Conservation (phyloP, 2,329 filamentous ascomycete species). For the Zymoseptoria brevis region DNA sequence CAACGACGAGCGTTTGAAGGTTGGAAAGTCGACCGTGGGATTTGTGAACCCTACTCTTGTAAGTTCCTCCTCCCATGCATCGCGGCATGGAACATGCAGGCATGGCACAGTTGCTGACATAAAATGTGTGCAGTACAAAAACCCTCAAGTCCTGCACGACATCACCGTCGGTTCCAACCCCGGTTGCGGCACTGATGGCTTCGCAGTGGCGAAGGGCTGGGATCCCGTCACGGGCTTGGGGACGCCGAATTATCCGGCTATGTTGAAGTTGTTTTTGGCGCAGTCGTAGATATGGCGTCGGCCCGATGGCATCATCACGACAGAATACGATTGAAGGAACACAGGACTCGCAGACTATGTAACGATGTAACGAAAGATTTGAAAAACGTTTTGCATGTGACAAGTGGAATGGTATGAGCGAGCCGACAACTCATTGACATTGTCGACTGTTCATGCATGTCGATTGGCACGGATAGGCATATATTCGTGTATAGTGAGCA, state of each 20-base stretch:
- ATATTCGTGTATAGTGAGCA: too few species aligned
- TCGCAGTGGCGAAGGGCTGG: slow-evolving; percentile 23
- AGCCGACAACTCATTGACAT: too few species aligned
- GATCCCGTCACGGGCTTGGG: slow-evolving; percentile 22
- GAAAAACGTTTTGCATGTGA: too few species aligned
- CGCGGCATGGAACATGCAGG: not conserved
- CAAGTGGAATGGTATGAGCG: too few species aligned
- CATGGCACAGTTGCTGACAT: not conserved
- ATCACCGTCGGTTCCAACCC: slow-evolving; percentile 30
- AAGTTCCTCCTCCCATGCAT: not conserved
- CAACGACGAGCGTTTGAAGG: slow-evolving; percentile 23
- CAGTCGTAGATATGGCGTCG: not conserved
- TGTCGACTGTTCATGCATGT: too few species aligned
- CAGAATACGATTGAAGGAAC: not conserved
- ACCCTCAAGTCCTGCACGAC: slow-evolving; percentile 31
- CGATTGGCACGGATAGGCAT: too few species aligned
- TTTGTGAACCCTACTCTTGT: slow-evolving; percentile 24
- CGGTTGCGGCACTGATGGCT: slow-evolving; percentile 27
- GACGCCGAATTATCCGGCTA: slow-evolving; percentile 15
- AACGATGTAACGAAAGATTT: not conserved
- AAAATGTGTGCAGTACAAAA: slow-evolving; percentile 30
- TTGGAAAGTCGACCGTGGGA: slow-evolving; percentile 22
- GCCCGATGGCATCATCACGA: not conserved
- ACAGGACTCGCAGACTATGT: not conserved
- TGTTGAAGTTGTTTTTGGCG: slow-evolving; percentile 10